A percentile compares a stretch with the other conserved stretches of the same genome.
phyloP scores from a whole-genome alignment of 192 early-diverging fungal genomes.

The Obelidium mucronatum region DNA sequence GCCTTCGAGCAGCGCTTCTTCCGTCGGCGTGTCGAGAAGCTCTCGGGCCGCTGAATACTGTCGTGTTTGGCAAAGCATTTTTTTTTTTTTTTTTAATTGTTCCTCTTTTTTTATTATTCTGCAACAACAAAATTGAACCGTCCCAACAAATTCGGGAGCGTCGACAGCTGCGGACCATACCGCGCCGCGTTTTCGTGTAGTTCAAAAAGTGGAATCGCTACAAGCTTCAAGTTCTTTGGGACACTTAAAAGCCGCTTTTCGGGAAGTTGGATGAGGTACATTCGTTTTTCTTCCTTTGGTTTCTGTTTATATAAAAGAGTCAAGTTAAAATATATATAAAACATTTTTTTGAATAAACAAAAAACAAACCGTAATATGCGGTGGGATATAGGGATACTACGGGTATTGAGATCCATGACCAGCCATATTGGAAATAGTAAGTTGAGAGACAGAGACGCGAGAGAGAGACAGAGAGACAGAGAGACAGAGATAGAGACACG shows the following conservation, averaged over 20 bases:
- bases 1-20: too few relatives aligned
- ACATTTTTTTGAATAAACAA: neutral
- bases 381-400: slow-evolving; percentile 81
- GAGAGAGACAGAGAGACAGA: neutral
- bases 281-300: slow-evolving; percentile 78
- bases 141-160: slow-evolving; percentile 69
- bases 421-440: neutral
- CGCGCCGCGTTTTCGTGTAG: slow-evolving; percentile 79
- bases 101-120: too few relatives aligned
- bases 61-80: too few relatives aligned
- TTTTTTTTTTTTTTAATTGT: too few relatives aligned
- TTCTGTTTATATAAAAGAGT: slow-evolving; percentile 40
- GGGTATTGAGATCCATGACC: neutral
- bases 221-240: slow-evolving; percentile 79
- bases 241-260: slow-evolving; percentile 67
- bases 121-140: slow-evolving; percentile 58
- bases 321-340: neutral
- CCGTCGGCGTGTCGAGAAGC: too few relatives aligned
- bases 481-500: neutral
- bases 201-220: slow-evolving; percentile 83
- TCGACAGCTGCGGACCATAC: slow-evolving; percentile 74
- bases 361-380: slow-evolving; percentile 73
- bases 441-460: neutral
- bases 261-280: slow-evolving; percentile 78
- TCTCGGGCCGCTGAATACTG: too few relatives aligned